Evolutionary conservation across 345 rosid genomes (phyloP).

Genomic region (Ceriops zippeliana): DNA sequence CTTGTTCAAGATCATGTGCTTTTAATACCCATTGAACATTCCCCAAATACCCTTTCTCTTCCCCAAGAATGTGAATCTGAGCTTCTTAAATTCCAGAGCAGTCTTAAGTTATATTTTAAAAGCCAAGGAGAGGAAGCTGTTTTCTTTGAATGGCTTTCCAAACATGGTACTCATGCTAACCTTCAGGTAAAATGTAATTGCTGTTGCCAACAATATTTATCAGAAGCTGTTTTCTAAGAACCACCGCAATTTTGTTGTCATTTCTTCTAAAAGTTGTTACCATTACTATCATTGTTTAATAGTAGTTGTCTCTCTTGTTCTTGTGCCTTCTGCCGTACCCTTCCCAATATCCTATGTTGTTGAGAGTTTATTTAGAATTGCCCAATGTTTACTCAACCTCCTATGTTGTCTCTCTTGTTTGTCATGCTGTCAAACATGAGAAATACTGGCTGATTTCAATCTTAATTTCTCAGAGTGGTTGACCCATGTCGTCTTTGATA

Average conservation of each 20-base stretch:
- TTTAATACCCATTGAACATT: slow-evolving; percentile 71
- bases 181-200: slow-evolving; percentile 56
- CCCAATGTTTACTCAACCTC: too few relatives aligned
- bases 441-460: too few relatives aligned
- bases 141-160: slow-evolving; percentile 84
- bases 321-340: too few relatives aligned
- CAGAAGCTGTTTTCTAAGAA: neutral
- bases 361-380: too few relatives aligned
- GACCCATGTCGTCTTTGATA: too few relatives aligned
- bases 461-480: too few relatives aligned
- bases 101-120: slow-evolving; percentile 57
- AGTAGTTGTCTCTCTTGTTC: too few relatives aligned
- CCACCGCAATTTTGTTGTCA: neutral
- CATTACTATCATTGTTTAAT: too few relatives aligned
- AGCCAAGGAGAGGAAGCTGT: slow-evolving; percentile 65
- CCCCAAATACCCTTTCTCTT: slow-evolving; percentile 60
- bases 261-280: neutral
- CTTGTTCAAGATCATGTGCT: slow-evolving; percentile 72
- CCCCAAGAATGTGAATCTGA: slow-evolving; percentile 58
- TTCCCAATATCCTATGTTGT: too few relatives aligned
- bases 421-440: too few relatives aligned
- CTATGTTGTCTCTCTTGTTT: too few relatives aligned
- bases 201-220: neutral
- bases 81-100: slow-evolving; percentile 55
- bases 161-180: slow-evolving; percentile 76